Evolutionary conservation across 2,329 filamentous ascomycete species (phyloP).

Genomic region (Colletotrichum nymphaeae): DNA sequence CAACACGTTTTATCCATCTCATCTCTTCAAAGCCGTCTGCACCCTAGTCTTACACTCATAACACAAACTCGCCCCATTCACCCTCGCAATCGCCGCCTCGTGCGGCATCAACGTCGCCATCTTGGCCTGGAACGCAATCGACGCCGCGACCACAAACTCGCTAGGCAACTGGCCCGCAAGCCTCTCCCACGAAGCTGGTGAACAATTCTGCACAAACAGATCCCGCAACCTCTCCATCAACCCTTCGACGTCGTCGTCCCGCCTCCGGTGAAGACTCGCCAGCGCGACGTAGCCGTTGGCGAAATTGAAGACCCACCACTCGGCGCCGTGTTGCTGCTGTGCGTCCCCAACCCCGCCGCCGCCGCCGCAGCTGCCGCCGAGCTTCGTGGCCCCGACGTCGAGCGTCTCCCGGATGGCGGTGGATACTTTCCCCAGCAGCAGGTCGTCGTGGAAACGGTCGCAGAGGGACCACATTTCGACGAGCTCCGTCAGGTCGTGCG

Average conservation of each 20-base stretch:
- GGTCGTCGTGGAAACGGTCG: conserved; percentile 31
- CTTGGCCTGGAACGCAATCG: conserved; percentile 30
- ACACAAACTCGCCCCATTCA: conserved; percentile 24
- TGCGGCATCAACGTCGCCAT: conserved; percentile 20
- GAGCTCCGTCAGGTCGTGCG: conserved; percentile 27
- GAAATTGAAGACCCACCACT: conserved; percentile 29
- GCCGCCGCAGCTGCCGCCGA: background rate
- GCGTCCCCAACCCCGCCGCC: too few species aligned
- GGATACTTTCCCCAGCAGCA: conserved; percentile 20
- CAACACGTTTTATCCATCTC: too few species aligned
- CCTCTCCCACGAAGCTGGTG: conserved; percentile 15
- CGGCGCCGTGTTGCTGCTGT: conserved; percentile 2
- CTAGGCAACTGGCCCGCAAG: conserved; percentile 13
- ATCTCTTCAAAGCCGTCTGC: conserved; percentile 11
- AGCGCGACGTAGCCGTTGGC: conserved; percentile 25
- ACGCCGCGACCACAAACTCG: conserved; percentile 18
- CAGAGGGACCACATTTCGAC: conserved; percentile 30
- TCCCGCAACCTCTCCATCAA: conserved; percentile 4
- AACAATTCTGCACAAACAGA: conserved; percentile 19
- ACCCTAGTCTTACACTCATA: conserved; percentile 33
- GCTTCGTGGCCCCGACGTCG: conserved; percentile 10
- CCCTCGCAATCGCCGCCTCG: conserved; percentile 29
- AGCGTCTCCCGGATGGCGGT: conserved; percentile 32
- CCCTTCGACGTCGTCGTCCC: conserved; percentile 14
- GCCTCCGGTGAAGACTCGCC: conserved; percentile 8